Base-by-base conservation (phyloP, 2,329 filamentous ascomycete genomes). In the Raffaelea arxii region DNA sequence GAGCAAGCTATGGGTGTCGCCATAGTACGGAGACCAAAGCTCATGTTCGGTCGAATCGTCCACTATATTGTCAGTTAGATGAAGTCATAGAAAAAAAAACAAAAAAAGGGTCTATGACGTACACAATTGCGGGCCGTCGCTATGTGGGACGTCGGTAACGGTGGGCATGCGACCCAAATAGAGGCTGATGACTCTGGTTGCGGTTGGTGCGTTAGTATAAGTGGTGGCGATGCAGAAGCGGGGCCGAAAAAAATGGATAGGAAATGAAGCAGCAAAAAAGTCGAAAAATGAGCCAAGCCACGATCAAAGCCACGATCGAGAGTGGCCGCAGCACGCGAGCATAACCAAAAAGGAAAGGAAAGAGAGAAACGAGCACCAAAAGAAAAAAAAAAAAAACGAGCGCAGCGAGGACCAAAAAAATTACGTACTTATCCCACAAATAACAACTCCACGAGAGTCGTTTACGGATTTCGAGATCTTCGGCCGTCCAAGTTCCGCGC, bases 371-470 rank as follows among this genome's bases (percentile, higher is more conserved):
- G n/a, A n/a, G n/a, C n/a, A n/a, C n/a, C n/a, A n/a, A n/a, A n/a
- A n/a, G n/a, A n/a, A n/a, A n/a, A n/a, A n/a, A n/a, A n/a, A n/a
- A n/a, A n/a, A n/a, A n/a, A n/a, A n/a, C n/a, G n/a, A n/a, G n/a
- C n/a, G n/a, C n/a, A n/a, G n/a, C n/a, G n/a, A n/a, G n/a, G n/a
- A n/a, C n/a, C n/a, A n/a, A n/a, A n/a, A n/a, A n/a, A n/a, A n/a
- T n/a, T 24, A 35, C 49, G 25, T 48, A 53, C 54, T 59, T 58
- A 51, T 58, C 57, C 57, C 57, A 59, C 45, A 59, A 56, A 41
- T 56, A 59, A 42, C 56, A 59, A 43, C 53, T 53, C 57, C 57
- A 59, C 23, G 53, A 57, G 22, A 59, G 48, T 24, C 56, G 39
- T 40, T 54, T 46, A 14, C 56, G 55, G 22, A 58, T 53, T 44